Evolutionary conservation across 257 asterid genomes (phyloP), one percentile per base, ranked within the genome.

Genomic region (Fraxinus pennsylvanica): DNA sequence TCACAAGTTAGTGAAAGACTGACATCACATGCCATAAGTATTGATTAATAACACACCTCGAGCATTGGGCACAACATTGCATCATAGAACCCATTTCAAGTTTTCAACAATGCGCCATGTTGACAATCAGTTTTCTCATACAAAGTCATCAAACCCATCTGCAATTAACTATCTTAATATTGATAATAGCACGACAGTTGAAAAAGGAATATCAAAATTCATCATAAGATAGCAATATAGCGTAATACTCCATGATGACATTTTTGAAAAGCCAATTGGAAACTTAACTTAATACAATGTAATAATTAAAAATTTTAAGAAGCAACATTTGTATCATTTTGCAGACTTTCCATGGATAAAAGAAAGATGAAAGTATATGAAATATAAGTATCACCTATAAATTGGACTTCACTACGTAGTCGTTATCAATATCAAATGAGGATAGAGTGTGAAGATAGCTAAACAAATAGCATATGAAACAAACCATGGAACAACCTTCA

Each of bases 351-450:
- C n/a, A 25, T 21, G 33, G 68, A 71, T 47, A 29, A 36, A 71
- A 76, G 71, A 74, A 68, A 61, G 78, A 76, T 29, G 14, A 69
- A 22, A 59, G 41, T 19, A 32, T 43, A 59, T 45, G 5, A 71
- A 45, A 74, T 74, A 63, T 57, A 30, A 25, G 27, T 25, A 25
- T 25, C 27, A 25, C 27, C 27, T 3, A 5, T 5, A 33, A 1
- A 3, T 33, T 33, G 36, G 36, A 33, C 36, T 33, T 33, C 36
- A 33, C 36, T 33, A 33, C 2, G 36, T 10, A 14, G 54, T 10
- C 3, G 79, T 50, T 14, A 33, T 69, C n/a, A 57, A 57, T 33
- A 33, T 3, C 5, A 3, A 33, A 33, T 3, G 36, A 33, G 36
- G 36, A 73, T 0, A 77, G 35, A 3, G 47, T 21, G 71, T 74